Conservation (phyloP, 768 basidiomycete species). For the Grammothele lineata region DNA sequence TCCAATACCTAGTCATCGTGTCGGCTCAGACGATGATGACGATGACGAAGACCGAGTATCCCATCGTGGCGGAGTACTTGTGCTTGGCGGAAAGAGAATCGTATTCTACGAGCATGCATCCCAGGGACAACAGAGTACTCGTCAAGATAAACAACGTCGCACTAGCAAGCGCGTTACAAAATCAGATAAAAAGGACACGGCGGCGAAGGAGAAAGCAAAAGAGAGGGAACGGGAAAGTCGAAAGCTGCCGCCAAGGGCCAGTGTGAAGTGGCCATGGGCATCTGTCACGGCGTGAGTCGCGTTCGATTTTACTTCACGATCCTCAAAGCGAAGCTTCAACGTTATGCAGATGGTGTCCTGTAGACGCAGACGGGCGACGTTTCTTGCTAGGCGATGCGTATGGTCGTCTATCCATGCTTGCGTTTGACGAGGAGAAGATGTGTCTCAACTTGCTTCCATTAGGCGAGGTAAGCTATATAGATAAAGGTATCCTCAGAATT, state of each 20-base stretch:
- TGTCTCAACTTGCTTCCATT: constrained; percentile 57
- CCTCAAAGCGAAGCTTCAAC: too few relatives aligned
- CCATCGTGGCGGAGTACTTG: constrained; percentile 62
- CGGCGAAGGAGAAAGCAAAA: constrained; percentile 46
- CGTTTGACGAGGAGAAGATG: constrained; percentile 41
- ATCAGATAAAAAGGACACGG: constrained; percentile 37
- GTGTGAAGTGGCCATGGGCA: constrained; percentile 73
- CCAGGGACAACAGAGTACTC: constrained; percentile 43
- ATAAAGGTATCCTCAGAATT: too few relatives aligned
- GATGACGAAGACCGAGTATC: constrained; percentile 23
- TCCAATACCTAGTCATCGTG: constrained; percentile 34
- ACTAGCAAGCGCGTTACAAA: constrained; percentile 49
- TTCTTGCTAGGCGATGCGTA: constrained; percentile 67
- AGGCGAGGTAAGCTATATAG: constrained; percentile 53
- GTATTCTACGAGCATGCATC: constrained; percentile 57
- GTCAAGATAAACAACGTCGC: constrained; percentile 50
- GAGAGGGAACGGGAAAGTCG: constrained; percentile 51
- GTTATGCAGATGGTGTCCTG: constrained; percentile 44
- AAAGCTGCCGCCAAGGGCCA: constrained; percentile 50
- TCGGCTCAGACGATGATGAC: constrained; percentile 25
- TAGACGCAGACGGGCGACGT: constrained; percentile 42
- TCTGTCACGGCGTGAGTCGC: constrained; percentile 65
- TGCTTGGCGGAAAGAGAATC: constrained; percentile 65
- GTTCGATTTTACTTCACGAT: too few relatives aligned
- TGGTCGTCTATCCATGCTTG: constrained; percentile 68